Percentiles rank a stretch among this genome's conserved stretches.
These are phyloP conservation scores for Umbelopsis ramanniana DNA, from an alignment of 192 early-diverging fungal species.

Conservation along the genomic window DNA sequence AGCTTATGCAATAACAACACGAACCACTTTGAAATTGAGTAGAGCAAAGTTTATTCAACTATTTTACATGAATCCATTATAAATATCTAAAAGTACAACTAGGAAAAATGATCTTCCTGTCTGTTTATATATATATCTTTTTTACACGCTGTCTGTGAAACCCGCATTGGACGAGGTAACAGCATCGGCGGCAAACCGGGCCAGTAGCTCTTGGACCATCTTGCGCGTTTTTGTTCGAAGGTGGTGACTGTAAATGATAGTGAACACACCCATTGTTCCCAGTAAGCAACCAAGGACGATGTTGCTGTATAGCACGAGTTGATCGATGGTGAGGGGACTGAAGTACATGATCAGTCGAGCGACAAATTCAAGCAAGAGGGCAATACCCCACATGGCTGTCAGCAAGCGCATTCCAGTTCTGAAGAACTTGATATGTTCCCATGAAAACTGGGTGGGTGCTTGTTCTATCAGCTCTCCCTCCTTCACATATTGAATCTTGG, in stretches of 20 bases:
- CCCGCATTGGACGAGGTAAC: not conserved
- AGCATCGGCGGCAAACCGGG: not conserved
- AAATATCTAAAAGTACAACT: no score
- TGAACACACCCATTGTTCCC: conserved; percentile 10
- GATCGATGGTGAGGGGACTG: conserved; percentile 41
- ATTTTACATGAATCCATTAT: no score
- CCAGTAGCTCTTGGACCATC: no score
- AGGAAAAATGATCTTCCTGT: not conserved
- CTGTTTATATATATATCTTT: not conserved
- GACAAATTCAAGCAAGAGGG: conserved; percentile 46
- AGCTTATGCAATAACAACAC: no score
- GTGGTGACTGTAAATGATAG: not conserved
- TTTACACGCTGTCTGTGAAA: not conserved
- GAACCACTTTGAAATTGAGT: no score
- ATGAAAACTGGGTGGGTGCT: conserved; percentile 34
- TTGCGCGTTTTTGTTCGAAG: not conserved
- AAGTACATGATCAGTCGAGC: conserved; percentile 44
- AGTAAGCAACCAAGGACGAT: conserved; percentile 34
- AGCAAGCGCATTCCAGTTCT: conserved; percentile 29
- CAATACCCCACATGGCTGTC: conserved; percentile 40
- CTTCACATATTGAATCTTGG: conserved; percentile 26
- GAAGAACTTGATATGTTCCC: conserved; percentile 31
- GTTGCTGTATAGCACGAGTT: conserved; percentile 43
- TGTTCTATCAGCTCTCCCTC: conserved; percentile 30
- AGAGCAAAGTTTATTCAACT: no score